Evolutionary conservation across 306 rosid genomes (phyloP).

Genomic region (Rosa lucieae): DNA sequence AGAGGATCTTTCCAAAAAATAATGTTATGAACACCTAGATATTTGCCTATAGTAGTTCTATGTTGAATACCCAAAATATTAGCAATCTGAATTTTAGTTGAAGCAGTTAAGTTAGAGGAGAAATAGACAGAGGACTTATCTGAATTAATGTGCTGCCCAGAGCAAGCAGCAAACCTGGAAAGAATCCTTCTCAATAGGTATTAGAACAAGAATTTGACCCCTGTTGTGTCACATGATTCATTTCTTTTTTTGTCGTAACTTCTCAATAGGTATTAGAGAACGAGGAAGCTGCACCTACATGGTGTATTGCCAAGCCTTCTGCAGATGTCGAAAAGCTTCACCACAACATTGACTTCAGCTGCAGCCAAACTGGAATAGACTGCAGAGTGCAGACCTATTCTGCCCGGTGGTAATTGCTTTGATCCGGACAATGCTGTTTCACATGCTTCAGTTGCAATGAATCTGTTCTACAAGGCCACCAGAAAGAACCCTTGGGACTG

Average conservation of each 20-base stretch:
- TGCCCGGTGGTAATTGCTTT: background rate
- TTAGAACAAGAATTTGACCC: too few relatives aligned
- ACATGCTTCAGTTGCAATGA: slow-evolving; percentile 21
- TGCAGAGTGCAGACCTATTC: background rate
- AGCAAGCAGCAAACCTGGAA: too few relatives aligned
- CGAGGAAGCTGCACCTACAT: background rate
- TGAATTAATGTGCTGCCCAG: too few relatives aligned
- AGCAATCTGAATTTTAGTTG: too few relatives aligned
- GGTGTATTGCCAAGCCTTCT: slow-evolving; percentile 2
- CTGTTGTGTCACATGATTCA: background rate
- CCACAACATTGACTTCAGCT: background rate
- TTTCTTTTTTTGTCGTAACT: background rate
- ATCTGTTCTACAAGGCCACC: slow-evolving; percentile 19
- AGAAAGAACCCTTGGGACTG: slow-evolving; percentile 26
- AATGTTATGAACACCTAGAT: too few relatives aligned
- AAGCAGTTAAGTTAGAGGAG: too few relatives aligned
- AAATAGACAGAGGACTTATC: too few relatives aligned
- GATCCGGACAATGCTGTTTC: background rate
- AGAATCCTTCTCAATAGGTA: too few relatives aligned
- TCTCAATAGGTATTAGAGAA: background rate
- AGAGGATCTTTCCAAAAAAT: too few relatives aligned
- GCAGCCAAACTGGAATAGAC: background rate
- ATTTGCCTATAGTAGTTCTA: too few relatives aligned
- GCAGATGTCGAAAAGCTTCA: background rate
- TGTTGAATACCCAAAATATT: too few relatives aligned